Base-by-base conservation (phyloP, 1,284 basidiomycete genomes). In the Leucoagaricus sp. region DNA sequence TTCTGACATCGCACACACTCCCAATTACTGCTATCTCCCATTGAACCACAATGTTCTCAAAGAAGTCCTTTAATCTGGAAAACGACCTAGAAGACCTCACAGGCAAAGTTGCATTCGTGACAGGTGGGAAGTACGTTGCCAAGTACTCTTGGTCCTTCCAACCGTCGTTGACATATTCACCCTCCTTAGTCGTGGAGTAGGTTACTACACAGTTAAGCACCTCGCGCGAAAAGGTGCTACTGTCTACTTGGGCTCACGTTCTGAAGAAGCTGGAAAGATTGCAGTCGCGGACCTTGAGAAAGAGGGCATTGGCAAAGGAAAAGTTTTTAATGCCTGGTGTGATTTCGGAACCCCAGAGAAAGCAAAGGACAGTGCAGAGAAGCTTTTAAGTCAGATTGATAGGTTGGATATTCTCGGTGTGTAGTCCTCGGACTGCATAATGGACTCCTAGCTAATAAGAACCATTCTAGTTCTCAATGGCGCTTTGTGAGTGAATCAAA, bases 171-270 rank as follows among this genome's bases (percentile, higher is more conserved):
- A 31, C 25, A 26, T 4, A 13, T 10, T n/a, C n/a, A 28, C 2
- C 7, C 41, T 19, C 21, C 33, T 12, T 42, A 81, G 78, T 42
- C 63, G 69, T 7, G 78, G 77, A 1, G 75, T 80, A 8, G 80
- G 79, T 2, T 76, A 74, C 55, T 68, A 70, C n/a, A 78, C 76
- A 0, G 69, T 79, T 15, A 74, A 75, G 49, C 71, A 75, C 53
- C 73, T 82, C 15, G 77, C 77, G 1, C 71, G 71, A 5, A 64
- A 64, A 28, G 74, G 75, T 15, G 79, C 77, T 6, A 81, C 75
- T 57, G 78, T 82, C 9, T 82, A 80, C 52, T 69, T 81, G 57
- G 76, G 73, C 0, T 69, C 75, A 17, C 69, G 76, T 15, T 74
- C 65, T 55, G 75, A 77, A 63, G 58, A 55, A 1, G 73, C 68